These are phyloP conservation scores for Trichoderma orchidacearum DNA, from an alignment of 495 filamentous ascomycete species.

Conservation along the genomic window DNA sequence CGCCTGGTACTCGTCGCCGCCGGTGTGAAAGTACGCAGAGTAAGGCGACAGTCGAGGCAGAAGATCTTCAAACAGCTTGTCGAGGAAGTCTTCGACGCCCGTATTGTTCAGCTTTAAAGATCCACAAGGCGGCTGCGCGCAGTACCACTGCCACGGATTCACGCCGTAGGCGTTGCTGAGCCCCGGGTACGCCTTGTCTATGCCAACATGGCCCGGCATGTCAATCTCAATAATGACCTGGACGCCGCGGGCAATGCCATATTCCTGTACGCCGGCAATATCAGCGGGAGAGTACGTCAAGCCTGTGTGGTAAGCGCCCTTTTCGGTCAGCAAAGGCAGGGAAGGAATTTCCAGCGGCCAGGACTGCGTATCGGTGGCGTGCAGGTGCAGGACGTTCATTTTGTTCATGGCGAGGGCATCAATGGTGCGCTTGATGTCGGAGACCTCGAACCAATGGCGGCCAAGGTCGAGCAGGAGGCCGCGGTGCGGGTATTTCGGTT, in stretches of 20 bases:
- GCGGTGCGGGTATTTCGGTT: slow-evolving; percentile 55
- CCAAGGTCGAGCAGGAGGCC: slow-evolving; percentile 64
- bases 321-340: slow-evolving; percentile 50
- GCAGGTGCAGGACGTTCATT: slow-evolving; percentile 65
- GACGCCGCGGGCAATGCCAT: slow-evolving; percentile 52
- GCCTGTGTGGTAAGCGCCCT: slow-evolving; percentile 51
- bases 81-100: slow-evolving; percentile 51
- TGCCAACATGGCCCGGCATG: slow-evolving; percentile 65
- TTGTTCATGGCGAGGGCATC: slow-evolving; percentile 64
- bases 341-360: slow-evolving; percentile 71
- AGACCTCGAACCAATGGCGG: slow-evolving; percentile 47
- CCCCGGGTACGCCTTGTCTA: slow-evolving; percentile 53
- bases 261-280: slow-evolving; percentile 48
- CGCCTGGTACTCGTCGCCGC: slow-evolving; percentile 69
- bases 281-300: slow-evolving; percentile 51
- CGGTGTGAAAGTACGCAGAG: slow-evolving; percentile 64
- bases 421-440: slow-evolving; percentile 53
- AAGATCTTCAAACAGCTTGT: slow-evolving; percentile 54
- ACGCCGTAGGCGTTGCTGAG: slow-evolving; percentile 59
- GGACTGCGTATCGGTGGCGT: slow-evolving; percentile 69
- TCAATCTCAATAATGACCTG: slow-evolving; percentile 68
- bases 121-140: slow-evolving; percentile 64
- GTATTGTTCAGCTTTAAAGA: slow-evolving; percentile 58
- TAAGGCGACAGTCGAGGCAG: slow-evolving; percentile 56
- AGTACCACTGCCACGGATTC: slow-evolving; percentile 53